A percentile compares a stretch with the other conserved stretches of the same genome.
Evolutionary conservation across 768 basidiomycete species (phyloP).

Genomic region (Fibroporia radiculosa): DNA sequence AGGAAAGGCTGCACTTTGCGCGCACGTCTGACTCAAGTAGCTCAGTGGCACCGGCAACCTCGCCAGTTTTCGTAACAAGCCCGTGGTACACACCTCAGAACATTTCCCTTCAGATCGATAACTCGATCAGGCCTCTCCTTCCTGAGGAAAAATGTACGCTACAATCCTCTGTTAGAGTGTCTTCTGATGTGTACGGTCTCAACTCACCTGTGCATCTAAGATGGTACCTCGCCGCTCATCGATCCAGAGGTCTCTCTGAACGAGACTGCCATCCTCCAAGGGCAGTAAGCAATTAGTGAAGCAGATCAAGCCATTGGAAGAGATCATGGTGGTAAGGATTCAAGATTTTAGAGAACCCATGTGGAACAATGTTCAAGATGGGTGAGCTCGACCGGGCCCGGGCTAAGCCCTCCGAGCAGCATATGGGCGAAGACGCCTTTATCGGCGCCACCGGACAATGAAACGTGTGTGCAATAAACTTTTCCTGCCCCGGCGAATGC

Average conservation of each 20-base stretch:
- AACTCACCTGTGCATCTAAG: constrained; percentile 57
- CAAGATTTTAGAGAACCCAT: background rate
- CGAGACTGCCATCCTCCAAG: constrained; percentile 69
- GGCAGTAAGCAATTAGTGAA: constrained; percentile 84
- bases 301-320: constrained; percentile 63
- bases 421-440: constrained; percentile 5
- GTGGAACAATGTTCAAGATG: background rate
- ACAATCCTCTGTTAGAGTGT: background rate
- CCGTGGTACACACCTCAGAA: constrained; percentile 58
- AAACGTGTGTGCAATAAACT: no score
- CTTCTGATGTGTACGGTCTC: background rate
- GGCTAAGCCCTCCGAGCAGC: constrained; percentile 3
- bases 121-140: constrained; percentile 53
- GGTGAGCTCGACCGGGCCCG: constrained; percentile 1
- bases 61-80: background rate
- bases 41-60: no score
- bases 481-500: no score
- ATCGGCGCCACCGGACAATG: no score
- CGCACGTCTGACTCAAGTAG: no score
- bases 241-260: constrained; percentile 75
- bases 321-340: constrained; percentile 20
- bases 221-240: constrained; percentile 68
- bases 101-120: constrained; percentile 69
- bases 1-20: no score
- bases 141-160: constrained; percentile 63